Percentiles rank a stretch among this genome's conserved stretches.
phyloP scores from a whole-genome alignment of 306 rosid species.

The Vicia villosa region DNA sequence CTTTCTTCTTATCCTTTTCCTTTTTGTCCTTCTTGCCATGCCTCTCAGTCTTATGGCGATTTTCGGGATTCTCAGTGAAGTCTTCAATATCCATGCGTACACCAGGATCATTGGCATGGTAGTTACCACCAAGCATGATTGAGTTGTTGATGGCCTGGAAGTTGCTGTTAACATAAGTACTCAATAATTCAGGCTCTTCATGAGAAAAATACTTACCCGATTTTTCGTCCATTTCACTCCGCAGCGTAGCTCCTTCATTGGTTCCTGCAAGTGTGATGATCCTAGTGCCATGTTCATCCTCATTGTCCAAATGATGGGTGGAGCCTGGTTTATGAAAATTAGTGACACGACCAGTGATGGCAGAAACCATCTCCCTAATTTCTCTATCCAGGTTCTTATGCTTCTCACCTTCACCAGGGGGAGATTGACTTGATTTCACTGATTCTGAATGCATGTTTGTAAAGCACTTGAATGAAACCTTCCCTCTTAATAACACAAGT shows the following conservation, averaged over 20 bases:
- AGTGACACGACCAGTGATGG: conserved; percentile 60
- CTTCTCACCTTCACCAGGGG: conserved; percentile 38
- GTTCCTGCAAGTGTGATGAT: conserved; percentile 78
- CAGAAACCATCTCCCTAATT: conserved; percentile 65
- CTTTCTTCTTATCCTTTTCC: conserved; percentile 49
- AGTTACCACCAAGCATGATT: conserved; percentile 77
- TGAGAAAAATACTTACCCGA: conserved; percentile 14
- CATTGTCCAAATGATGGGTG: conserved; percentile 41
- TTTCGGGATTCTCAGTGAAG: conserved; percentile 39
- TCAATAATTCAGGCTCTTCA: conserved; percentile 44
- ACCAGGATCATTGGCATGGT: conserved; percentile 80
- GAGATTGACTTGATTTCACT: conserved; percentile 41
- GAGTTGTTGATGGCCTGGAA: conserved; percentile 88
- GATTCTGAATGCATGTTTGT: conserved; percentile 52
- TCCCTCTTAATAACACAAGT: neutral
- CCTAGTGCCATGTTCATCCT: conserved; percentile 56
- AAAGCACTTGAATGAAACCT: neutral
- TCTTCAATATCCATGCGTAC: conserved; percentile 71
- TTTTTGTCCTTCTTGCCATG: conserved; percentile 44
- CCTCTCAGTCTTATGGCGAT: conserved; percentile 44
- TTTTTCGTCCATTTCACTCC: conserved; percentile 57
- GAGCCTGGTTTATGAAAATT: conserved; percentile 60
- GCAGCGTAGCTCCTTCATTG: conserved; percentile 73
- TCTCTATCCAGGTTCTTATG: conserved; percentile 62
- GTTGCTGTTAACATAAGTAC: conserved; percentile 80